phyloP scores from a whole-genome alignment of 192 early-diverging fungal genomes.

The Piromyces sp. region DNA sequence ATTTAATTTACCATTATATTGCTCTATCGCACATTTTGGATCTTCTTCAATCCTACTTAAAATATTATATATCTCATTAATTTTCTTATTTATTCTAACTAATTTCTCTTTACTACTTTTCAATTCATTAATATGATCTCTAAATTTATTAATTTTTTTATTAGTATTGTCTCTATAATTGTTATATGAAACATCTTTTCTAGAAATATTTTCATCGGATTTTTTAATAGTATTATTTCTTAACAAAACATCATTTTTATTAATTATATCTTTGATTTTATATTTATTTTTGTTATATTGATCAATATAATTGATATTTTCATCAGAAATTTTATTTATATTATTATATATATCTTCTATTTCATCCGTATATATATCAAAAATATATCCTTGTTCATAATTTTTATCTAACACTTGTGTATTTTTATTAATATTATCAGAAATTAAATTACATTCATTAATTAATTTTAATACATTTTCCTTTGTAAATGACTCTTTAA shows the following conservation, averaged over 20 bases:
- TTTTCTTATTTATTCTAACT: background rate
- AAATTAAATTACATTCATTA: background rate
- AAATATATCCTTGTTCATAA: background rate
- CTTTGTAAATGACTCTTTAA: background rate
- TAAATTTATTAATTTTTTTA: background rate
- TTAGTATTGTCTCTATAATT: background rate
- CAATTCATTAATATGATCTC: background rate
- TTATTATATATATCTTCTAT: background rate
- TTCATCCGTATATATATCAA: background rate
- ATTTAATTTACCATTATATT: background rate
- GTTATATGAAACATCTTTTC: background rate
- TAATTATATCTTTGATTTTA: background rate
- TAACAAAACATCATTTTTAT: background rate
- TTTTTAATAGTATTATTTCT: background rate
- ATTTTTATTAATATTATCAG: background rate
- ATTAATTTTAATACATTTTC: background rate
- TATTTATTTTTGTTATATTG: background rate
- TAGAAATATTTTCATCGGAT: background rate
- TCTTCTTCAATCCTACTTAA: background rate
- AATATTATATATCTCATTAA: background rate
- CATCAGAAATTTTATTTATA: background rate
- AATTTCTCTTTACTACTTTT: background rate
- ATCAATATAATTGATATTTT: background rate
- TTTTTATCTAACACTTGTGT: background rate
- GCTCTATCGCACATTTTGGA: background rate